Percentiles rank a stretch among this genome's conserved stretches.
Conservation (phyloP, 2,329 filamentous ascomycete species). For the Penicillium rolfsii region DNA sequence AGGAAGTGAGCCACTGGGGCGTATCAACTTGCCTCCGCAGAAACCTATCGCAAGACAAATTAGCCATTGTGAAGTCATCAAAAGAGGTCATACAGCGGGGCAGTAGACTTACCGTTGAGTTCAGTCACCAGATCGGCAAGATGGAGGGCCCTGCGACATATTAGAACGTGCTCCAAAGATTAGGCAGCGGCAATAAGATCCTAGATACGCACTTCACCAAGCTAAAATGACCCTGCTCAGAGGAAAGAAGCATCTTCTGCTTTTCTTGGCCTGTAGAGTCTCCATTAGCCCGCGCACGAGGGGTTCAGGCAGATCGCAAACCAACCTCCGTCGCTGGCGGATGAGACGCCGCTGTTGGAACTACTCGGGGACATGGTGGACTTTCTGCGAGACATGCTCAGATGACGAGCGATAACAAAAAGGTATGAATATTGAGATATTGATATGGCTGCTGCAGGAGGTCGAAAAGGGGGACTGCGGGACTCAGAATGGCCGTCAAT, state of each 20-base stretch:
- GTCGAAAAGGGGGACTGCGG: constrained; percentile 19
- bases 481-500: constrained; percentile 26
- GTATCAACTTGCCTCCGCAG: constrained; percentile 49
- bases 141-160: constrained; percentile 48
- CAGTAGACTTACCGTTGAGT: constrained; percentile 48
- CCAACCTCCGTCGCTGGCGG: constrained; percentile 41
- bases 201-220: constrained; percentile 49
- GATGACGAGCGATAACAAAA: constrained; percentile 13
- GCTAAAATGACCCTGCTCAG: constrained; percentile 55
- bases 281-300: constrained; percentile 19
- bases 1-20: constrained; percentile 8
- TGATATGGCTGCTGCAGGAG: constrained; percentile 4
- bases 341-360: constrained; percentile 35
- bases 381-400: constrained; percentile 47
- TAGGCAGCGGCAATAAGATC: constrained; percentile 7
- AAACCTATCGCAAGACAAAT: constrained; percentile 43
- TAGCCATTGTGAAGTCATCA: constrained; percentile 14
- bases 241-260: constrained; percentile 53
- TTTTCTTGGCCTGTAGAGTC: constrained; percentile 49
- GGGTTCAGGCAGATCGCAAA: constrained; percentile 17
- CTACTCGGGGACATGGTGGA: constrained; percentile 40
- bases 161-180: constrained; percentile 12
- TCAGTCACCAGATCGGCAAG: constrained; percentile 56
- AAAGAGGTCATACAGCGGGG: background rate
- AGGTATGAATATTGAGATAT: constrained; percentile 1